A percentile compares a stretch with the other conserved stretches of the same genome.
These are phyloP conservation scores for Chenopodium quinoa DNA, from an alignment of 148 eudicot genomes.

Conservation along the genomic window DNA sequence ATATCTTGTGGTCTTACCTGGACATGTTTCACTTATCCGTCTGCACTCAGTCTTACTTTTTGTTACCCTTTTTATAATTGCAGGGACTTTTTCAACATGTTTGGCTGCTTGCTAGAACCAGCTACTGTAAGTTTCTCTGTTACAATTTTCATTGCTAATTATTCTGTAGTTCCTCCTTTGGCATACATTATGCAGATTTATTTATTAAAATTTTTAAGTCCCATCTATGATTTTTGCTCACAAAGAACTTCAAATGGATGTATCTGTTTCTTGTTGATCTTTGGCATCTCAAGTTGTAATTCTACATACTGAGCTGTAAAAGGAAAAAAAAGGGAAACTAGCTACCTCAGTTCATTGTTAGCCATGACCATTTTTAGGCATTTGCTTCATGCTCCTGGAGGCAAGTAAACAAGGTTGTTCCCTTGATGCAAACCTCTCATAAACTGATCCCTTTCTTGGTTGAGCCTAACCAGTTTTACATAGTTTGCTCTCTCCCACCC, in stretches of 20 bases:
- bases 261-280: not conserved
- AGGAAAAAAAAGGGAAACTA: not conserved
- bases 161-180: not conserved
- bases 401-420: too few species aligned
- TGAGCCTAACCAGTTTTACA: too few species aligned
- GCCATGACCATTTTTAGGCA: too few species aligned
- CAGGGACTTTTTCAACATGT: conserved; percentile 68
- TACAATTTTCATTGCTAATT: not conserved
- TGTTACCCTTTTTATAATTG: conserved; percentile 6
- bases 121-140: conserved; percentile 60
- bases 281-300: not conserved
- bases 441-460: too few species aligned
- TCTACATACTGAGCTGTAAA: not conserved
- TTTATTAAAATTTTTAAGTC: not conserved
- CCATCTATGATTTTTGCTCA: not conserved
- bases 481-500: too few species aligned
- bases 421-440: too few species aligned
- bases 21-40: not conserved
- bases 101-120: conserved; percentile 83
- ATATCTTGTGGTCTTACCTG: not conserved
- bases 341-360: too few species aligned
- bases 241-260: not conserved
- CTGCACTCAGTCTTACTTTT: not conserved
- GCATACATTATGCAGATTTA: not conserved
- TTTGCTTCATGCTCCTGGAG: too few species aligned